Evolutionary conservation across 2,329 filamentous ascomycete species (phyloP), one percentile per base, ranked within the genome.

Genomic region (Neonectria coccinea): DNA sequence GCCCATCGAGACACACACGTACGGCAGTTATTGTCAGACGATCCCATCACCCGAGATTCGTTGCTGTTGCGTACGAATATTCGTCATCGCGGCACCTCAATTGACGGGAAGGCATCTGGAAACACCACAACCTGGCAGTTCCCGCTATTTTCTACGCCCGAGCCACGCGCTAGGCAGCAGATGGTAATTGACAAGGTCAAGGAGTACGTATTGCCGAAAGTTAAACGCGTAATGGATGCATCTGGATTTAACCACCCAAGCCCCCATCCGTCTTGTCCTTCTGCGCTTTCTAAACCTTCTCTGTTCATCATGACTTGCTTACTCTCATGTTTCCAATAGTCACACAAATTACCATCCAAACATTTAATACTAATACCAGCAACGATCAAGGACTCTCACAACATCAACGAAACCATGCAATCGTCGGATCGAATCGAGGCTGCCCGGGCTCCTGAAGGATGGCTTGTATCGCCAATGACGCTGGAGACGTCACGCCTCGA

Each of bases 391-490:
- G 12, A 31, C 22, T 16, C 12, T 18, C 9, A n/a, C 31, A 11
- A 18, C 18, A 4, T 5, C 6, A 22, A 9, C 16, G 9, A 27
- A 31, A 62, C n/a, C n/a, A 62, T 62, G 59, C 53, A 51, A n/a
- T 39, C 42, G n/a, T 36, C 14, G 16, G 31, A 62, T 12, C 59
- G 22, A 8, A 54, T 22, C 12, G 45, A 62, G 12, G 22, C 4
- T 10, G 9, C 54, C 41, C 47, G 27, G 20, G 11, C 20, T 2
- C 50, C 41, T 5, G 47, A 22, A 16, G 54, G 51, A 10, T 62
- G 48, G 47, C 12, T 52, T 8, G 59, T 62, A 14, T 62, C 59
- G 10, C 54, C 59, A 3, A 33, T 62, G 48, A 48, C 31, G 2
- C 47, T 20, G 4, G 45, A 48, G n/a, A 29, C 22, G 25, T 52